Base-by-base conservation (phyloP, 768 basidiomycete species). In the Auricularia cornea region DNA sequence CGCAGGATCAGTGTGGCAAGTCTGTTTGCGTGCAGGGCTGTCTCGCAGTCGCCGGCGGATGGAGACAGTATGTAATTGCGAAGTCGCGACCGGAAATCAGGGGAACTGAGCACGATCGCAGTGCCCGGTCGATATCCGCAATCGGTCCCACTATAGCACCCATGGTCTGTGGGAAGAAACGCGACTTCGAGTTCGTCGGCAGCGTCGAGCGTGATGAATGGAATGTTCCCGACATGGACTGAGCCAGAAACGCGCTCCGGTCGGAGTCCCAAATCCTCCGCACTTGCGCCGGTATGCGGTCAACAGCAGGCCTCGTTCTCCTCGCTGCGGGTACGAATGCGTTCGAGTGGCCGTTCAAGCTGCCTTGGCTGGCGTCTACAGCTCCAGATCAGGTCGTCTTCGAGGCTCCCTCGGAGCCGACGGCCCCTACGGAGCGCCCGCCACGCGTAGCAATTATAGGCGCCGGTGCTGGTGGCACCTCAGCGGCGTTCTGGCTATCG, bases 381-480 rank as follows among this genome's bases (percentile, higher is more conserved):
- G n/a, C 20, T 14, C 54, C 54, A 20, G 54, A 30, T 26, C 54
- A 57, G 28, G 18, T 57, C 4, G 54, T 57, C 18, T 26, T 57
- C 29, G 54, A 57, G 26, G 54, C 26, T 6, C 11, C 44, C 20
- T 18, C 44, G 23, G 44, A 48, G 54, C 28, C 26, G 28, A 31
- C 26, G 54, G 6, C 54, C 11, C 28, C 12, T 16, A 26, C 4
- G 16, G 28, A 14, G 26, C 54, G 28, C 54, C 6, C 54, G 26
- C 26, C 54, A 26, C 54, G 54, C 28, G 81, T 97, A 68, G 94
- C 94, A 8, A 86, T 97, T 70, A 84, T 97, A 61, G 94, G 94
- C 20, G 94, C 94, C 0, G 94, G 94, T 30, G 93, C 94, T 16
- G 92, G 80, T 11, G 94, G 94, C 10, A 84, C 84, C 18, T 89